phyloP scores from a whole-genome alignment of 202 grass and related monocot genomes.

The Bolboschoenoplectus hybrid region DNA sequence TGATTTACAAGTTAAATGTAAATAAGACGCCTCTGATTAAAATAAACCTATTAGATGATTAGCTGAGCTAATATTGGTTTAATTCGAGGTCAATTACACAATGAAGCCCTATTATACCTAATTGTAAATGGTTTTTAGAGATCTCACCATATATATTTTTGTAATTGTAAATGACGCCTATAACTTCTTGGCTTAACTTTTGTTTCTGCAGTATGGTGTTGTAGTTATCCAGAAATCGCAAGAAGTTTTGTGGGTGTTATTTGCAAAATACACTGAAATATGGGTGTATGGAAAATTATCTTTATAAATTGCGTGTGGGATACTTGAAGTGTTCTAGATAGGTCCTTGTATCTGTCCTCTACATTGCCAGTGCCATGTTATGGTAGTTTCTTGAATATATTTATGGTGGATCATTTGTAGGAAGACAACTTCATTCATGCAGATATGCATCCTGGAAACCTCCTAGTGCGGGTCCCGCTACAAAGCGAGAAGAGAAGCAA shows the following conservation, averaged over 20 bases:
- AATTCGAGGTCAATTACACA: background rate
- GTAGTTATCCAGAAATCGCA: background rate
- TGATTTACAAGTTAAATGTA: background rate
- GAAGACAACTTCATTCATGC: constrained; percentile 99
- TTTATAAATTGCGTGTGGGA: too few relatives aligned
- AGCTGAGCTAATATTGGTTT: background rate
- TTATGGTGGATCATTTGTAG: constrained; percentile 44
- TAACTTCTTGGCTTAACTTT: background rate
- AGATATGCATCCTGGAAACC: constrained; percentile 97
- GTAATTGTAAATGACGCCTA: background rate
- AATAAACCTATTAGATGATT: background rate
- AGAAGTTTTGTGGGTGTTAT: background rate
- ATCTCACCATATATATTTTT: background rate
- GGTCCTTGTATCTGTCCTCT: background rate
- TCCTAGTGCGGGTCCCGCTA: constrained; percentile 65
- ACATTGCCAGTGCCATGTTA: background rate
- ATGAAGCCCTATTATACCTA: background rate
- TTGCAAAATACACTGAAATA: background rate
- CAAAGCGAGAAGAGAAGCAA: constrained; percentile 54
- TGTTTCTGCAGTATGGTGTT: background rate
- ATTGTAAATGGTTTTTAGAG: background rate
- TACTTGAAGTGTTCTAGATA: background rate
- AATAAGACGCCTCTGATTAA: background rate
- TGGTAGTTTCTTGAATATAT: background rate
- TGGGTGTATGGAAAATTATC: background rate